Evolutionary conservation across 2,329 filamentous ascomycete species (phyloP), one percentile per base, ranked within the genome.

Genomic region (Remersonia thermophila): DNA sequence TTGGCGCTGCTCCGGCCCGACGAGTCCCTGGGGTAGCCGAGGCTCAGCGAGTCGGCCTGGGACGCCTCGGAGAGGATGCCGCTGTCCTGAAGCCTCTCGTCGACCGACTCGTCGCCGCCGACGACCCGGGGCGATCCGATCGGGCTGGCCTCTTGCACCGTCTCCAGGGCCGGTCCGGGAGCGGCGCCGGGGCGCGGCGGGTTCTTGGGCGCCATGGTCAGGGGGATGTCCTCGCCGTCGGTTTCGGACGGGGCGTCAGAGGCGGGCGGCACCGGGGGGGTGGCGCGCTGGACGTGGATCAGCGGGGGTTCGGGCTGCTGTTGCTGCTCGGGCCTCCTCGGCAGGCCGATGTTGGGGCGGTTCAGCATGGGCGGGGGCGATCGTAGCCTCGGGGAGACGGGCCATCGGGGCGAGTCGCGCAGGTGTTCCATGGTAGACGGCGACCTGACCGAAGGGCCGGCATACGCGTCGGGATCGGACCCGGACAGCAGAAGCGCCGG

Each of bases 71-170:
- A 59, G 3, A 55, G 51, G 20, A 6, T 23, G 7, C 69, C 55
- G 48, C 66, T 68, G 43, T 73, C 65, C 30, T 65, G 64, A 16
- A 65, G 59, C 55, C 63, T 71, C 39, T 73, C 71, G 40, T 72
- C 69, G 35, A 71, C 48, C 16, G 62, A 61, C 12, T 62, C 57
- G 40, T 67, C 63, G 41, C 61, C 49, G 40, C 67, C 63, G 41
- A 62, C 49, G 23, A 54, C 55, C 33, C 60, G 65, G 51, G 83
- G 81, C 1, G 82, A 83, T 33, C 75, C 77, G 30, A 80, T 77
- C 41, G 84, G 73, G 60, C 84, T 91, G 36, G 81, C 78, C 65
- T 95, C 89, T 55, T 94, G 82, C 12, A 96, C 89, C 0, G 91
- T 95, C 60, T 93, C 89, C 39, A 95, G 63, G 32, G 73, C 74